Conservation (phyloP, 805 yeast genomes). For the Kuraishia cidri region DNA sequence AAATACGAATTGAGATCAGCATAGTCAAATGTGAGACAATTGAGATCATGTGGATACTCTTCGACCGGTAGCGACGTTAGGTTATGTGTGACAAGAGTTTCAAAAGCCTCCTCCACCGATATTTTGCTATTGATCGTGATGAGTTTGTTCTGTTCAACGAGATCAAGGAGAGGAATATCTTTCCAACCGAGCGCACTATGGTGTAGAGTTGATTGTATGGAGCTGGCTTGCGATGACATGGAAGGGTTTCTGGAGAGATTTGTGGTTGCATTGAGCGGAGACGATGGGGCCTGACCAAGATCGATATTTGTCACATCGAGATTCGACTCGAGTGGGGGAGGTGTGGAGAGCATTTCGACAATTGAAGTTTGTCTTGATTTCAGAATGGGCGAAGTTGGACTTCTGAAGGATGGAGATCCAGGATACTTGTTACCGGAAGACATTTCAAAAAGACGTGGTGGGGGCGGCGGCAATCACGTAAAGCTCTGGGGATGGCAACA, state of each 20-base stretch:
- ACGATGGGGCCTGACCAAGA: constrained; percentile 7
- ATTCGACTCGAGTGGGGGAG: constrained; percentile 48
- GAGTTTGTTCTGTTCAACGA: constrained; percentile 73
- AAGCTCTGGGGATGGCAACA: no score
- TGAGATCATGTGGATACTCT: constrained; percentile 41
- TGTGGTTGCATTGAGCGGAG: constrained; percentile 2
- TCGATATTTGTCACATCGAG: constrained; percentile 8
- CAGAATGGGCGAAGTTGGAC: constrained; percentile 22
- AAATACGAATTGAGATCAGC: constrained; percentile 84
- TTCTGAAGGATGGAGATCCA: constrained; percentile 27
- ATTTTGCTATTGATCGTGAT: constrained; percentile 56
- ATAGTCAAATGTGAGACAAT: constrained; percentile 85
- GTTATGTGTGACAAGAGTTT: constrained; percentile 59
- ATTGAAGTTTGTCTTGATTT: constrained; percentile 54
- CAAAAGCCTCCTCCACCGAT: constrained; percentile 85
- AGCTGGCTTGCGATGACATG: constrained; percentile 18
- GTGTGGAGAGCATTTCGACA: constrained; percentile 67
- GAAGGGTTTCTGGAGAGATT: constrained; percentile 26
- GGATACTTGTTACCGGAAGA: constrained; percentile 14
- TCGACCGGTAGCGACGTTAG: constrained; percentile 84
- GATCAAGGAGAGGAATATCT: constrained; percentile 58
- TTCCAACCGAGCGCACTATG: constrained; percentile 50
- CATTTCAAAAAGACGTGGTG: no score
- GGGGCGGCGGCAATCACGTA: no score
- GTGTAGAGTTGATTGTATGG: constrained; percentile 5